Percentiles rank a stretch among this genome's conserved stretches.
phyloP scores from a whole-genome alignment of 2,329 filamentous ascomycete genomes.

The Sclerotinia trifoliorum region DNA sequence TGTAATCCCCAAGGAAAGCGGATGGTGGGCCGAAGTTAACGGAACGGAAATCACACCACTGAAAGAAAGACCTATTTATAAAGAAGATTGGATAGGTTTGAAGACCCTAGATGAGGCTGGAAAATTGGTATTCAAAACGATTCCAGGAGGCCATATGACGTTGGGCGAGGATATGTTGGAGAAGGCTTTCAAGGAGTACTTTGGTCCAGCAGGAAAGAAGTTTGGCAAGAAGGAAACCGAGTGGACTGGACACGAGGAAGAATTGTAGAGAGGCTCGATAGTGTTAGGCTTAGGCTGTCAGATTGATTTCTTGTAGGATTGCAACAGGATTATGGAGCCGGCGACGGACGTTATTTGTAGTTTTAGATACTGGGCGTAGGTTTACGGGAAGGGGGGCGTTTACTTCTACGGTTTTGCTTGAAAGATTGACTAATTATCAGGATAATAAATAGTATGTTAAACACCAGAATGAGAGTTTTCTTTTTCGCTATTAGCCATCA shows the following conservation, averaged over 20 bases:
- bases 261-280: constrained; percentile 16
- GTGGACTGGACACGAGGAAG: constrained; percentile 16
- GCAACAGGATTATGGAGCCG: neutral
- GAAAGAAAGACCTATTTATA: constrained; percentile 70
- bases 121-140: constrained; percentile 70
- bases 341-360: neutral
- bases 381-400: neutral
- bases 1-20: constrained; percentile 84
- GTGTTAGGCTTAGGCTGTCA: neutral
- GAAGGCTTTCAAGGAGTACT: constrained; percentile 44
- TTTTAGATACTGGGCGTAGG: constrained; percentile 14
- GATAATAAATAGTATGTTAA: neutral
- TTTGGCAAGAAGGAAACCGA: constrained; percentile 24
- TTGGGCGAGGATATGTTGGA: constrained; percentile 64
- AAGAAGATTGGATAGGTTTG: constrained; percentile 91
- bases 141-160: constrained; percentile 80
- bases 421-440: neutral
- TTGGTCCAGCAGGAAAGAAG: constrained; percentile 40
- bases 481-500: neutral
- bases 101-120: constrained; percentile 75
- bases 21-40: constrained; percentile 89
- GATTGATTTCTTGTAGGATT: neutral
- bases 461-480: neutral
- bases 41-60: constrained; percentile 65
- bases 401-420: neutral